Evolutionary conservation across 1,284 basidiomycete genomes (phyloP), one percentile per base, ranked within the genome.

Genomic region (Austroboletus sp.): DNA sequence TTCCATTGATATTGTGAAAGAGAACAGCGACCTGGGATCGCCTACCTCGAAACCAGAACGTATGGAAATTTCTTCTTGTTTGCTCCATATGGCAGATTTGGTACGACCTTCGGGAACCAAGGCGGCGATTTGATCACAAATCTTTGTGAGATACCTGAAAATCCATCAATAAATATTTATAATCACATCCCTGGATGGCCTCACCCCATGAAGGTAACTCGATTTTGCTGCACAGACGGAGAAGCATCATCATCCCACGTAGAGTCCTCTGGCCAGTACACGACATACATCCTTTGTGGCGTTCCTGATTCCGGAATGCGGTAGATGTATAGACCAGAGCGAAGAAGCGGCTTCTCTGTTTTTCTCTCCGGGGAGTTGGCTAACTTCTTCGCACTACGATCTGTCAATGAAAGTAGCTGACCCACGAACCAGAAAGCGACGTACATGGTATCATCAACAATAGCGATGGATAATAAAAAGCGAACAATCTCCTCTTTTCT

Each of bases 231-330:
- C 4, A 77, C 70, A 8, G 75, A 64, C 0, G 73, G 68, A 4
- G 68, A 55, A 0, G 75, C 70, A 40, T 69, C 59, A 51, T 79
- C 75, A 27, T 75, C 62, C 80, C 80, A 82, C 0, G 80, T 81
- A 0, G 66, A 67, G 13, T 76, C 70, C 55, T 82, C 76, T 0
- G 80, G 79, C 80, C 80, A 82, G 50, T 78, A 81, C 4, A 80
- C 56, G 13, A 76, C 69, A 53, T 70, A 76, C 2, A 74, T 48
- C 21, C 60, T 56, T 27, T 66, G 54, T 2, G 38, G 34, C 5
- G 21, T 27, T 10, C 45, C 26, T 4, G 45, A 19, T 6, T 35
- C 27, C 6, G 48, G 21, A 21, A 21, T 23, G 6, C 55, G 55
- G 38, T 63, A 60, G 19, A 75, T 50, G 45, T 80, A 80, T 3